Base-by-base conservation (phyloP, 495 filamentous ascomycete genomes). In the Trichodelitschia bisporula region DNA sequence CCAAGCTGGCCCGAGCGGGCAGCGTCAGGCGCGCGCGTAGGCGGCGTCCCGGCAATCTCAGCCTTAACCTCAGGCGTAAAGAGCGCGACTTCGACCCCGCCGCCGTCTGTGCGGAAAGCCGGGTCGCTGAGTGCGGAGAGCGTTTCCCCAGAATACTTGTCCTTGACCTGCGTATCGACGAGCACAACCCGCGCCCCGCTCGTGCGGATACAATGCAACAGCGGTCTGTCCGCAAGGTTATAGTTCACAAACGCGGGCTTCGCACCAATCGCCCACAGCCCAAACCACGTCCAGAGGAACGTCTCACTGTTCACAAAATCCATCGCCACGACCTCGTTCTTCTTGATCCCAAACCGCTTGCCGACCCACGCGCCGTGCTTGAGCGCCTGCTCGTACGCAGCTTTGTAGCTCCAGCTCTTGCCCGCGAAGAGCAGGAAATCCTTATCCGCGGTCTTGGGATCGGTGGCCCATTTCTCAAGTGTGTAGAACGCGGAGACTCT, bases 191-290 rank as follows among this genome's bases (percentile, higher is more conserved):
- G 56, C 2, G 80, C 56, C 0, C 64, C 70, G 0, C 77, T 75
- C 5, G 66, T 62, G 31, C 58, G 67, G 10, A 95, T 57, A 30
- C 75, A 84, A 48, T 97, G 84, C 17, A 70, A 45, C 35, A 97
- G 53, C 2, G 83, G 60, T 17, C 77, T 65, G 9, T 71, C 74
- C 1, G 59, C 57, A 26, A 95, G 48, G 40, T 93, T 95, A 50
- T 86, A 90, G 47, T 97, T 97, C 53, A 97, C 75, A 36, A 89
- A 77, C 0, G 84, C 86, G n/a, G 84, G 82, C 16, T 63, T 64
- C 0, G 77, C 83, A 0, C 86, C 86, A 24, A 95, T 67, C 12
- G 71, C 68, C 83, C 84, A 93, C 18, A 93, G 49, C 0, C 73
- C 86, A 15, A 90, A 57, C 55, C 69, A 64, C n/a, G 92, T 35